Evolutionary conservation across 2,329 filamentous ascomycete genomes (phyloP), one percentile per base, ranked within the genome.

Genomic region (Fusarium continuum): DNA sequence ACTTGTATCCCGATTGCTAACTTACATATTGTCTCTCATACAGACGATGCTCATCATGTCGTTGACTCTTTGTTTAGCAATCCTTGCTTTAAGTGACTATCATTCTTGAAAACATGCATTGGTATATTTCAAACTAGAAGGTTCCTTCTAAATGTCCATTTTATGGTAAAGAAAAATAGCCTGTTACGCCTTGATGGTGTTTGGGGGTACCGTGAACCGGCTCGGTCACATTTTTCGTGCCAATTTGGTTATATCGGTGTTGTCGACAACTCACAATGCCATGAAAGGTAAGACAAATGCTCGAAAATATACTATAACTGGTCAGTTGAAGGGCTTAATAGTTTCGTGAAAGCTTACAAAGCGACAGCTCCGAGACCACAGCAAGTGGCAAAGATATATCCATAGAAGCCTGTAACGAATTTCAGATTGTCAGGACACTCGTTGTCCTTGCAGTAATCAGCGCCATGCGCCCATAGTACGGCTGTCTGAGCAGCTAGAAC

Each of bases 211-310:
- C 14, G 8, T 49, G 17, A 7, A 64, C 19, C 2, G 55, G 39
- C 2, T 35, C 40, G 1, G 60, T 43, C 6, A 54, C 39, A 2
- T 35, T 39, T 4, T 64, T 64, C 6, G 19, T 46, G 2, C 60
- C 61, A 7, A 64, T 38, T 4, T 64, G 44, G 8, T 64, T 64
- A 5, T 64, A 64, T 35, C 72, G 72, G 53, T 81, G 80, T 62
- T 83, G 81, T 13, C 77, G 75, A 65, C 78, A 73, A 11, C 82
- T 71, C 53, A 75, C 73, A 8, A 82, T 68, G 56, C 75, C 68
- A 67, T 80, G 76, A 6, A 82, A 73, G 11, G 76, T 61, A 16
- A 83, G 76, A 29, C 78, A 73, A 47, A 76, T 70, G 44, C 78
- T 45, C 62, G 78, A 81, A 40, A 82, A 75, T 4, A 79, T 48